Base-by-base conservation (phyloP, 1,139 yeast species). In the Blastobotrys capitulatus region DNA sequence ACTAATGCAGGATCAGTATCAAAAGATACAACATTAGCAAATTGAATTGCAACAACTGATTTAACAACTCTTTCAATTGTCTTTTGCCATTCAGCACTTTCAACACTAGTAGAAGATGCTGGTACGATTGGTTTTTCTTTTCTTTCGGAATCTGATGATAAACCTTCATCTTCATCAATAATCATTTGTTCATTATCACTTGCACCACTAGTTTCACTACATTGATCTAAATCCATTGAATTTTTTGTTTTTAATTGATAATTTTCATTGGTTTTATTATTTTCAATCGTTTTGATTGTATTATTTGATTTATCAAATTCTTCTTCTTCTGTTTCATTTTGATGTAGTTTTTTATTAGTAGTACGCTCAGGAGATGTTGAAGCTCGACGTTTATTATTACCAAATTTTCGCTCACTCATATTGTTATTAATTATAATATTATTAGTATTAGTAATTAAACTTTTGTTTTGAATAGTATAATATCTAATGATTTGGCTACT, bases 1-100 rank as follows among this genome's bases (percentile, higher is more conserved):
- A 85, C 89, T 37, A 84, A 69, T 1, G 95, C 82, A 1, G 82
- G 69, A 60, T 90, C 97, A 36, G 95, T 84, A 62, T 90, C 97
- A 62, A 89, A 89, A 54, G 83, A 81, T 16, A 83, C 79, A n/a
- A 87, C 88, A 64, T 85, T 94, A 15, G 95, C 78, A 62, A 89
- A 89, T 65, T 88, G 95, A 50, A 90, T 82, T 1, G 96, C 86
- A 1, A 90, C 97, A 16, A 90, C 96, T 7, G 89, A 78, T 58
- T 82, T 80, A 34, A 90, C 95, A 3, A 88, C 96, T 49, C 77
- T 76, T 48, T 88, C 82, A 48, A 90, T 87, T 1, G 96, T 86
- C 37, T 74, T 73, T 62, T 85, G 92, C 97, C 97, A 90, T 60
- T 69, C 71, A 7, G 63, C 59, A 1, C 60, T 57, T 34, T 58